phyloP scores from a whole-genome alignment of 164 flowering plant species.

The Umbilicus rupestris region DNA sequence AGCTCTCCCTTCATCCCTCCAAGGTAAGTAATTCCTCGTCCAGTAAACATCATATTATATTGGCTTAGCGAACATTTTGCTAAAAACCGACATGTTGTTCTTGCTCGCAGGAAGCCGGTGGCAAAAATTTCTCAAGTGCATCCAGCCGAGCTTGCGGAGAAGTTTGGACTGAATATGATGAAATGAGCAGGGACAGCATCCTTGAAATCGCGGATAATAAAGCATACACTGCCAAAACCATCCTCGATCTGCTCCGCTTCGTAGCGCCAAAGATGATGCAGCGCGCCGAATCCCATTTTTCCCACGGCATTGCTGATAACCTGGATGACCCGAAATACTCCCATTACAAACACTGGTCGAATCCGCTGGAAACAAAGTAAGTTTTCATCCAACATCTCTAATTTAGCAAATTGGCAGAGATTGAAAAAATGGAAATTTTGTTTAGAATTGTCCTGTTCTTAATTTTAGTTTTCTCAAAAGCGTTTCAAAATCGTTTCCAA shows the following conservation, averaged over 20 bases:
- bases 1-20: slow-evolving; percentile 20
- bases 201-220: slow-evolving; percentile 38
- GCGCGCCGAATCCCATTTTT: slow-evolving; percentile 59
- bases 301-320: slow-evolving; percentile 73
- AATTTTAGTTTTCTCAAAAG: too few species aligned
- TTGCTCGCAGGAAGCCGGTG: neutral
- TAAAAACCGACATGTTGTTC: neutral
- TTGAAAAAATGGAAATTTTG: too few species aligned
- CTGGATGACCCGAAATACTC: slow-evolving; percentile 59
- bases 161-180: slow-evolving; percentile 68
- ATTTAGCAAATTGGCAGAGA: too few species aligned
- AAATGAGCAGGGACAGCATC: slow-evolving; percentile 46
- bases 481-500: too few species aligned
- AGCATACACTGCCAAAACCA: slow-evolving; percentile 51
- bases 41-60: neutral
- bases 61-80: neutral
- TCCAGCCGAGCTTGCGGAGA: slow-evolving; percentile 36
- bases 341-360: slow-evolving; percentile 77
- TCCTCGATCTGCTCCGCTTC: slow-evolving; percentile 45
- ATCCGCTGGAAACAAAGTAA: slow-evolving; percentile 77
- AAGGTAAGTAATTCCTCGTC: slow-evolving; percentile 19
- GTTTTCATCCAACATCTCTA: slow-evolving; percentile 8
- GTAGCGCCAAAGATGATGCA: slow-evolving; percentile 67
- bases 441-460: too few species aligned
- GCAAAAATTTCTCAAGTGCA: slow-evolving; percentile 12